Evolutionary conservation across 495 filamentous ascomycete genomes (phyloP).

Genomic region (Staphylotrichum longicolle): DNA sequence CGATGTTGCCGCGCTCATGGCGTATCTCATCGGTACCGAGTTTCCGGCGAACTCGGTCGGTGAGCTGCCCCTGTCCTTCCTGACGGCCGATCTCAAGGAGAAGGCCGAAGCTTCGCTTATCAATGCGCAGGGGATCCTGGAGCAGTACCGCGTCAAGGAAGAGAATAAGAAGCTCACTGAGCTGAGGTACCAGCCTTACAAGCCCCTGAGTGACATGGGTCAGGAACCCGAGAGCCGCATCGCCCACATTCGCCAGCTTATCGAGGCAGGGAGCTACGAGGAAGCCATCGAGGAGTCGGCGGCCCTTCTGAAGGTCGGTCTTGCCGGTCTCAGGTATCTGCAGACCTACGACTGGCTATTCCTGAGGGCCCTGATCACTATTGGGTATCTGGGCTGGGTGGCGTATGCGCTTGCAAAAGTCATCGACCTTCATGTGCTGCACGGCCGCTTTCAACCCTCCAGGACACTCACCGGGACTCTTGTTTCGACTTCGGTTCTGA

Average conservation of each 20-base stretch:
- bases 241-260: conserved; percentile 61
- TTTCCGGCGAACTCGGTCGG: conserved; percentile 98
- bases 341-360: conserved; percentile 99
- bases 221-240: conserved; percentile 68
- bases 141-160: conserved; percentile 98
- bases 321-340: conserved; percentile 87
- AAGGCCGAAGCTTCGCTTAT: conserved; percentile 84
- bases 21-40: conserved; percentile 84
- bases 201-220: conserved; percentile 55
- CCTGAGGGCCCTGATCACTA: conserved; percentile 81
- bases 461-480: conserved; percentile 59
- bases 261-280: conserved; percentile 63
- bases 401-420: conserved; percentile 91
- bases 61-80: conserved; percentile 80
- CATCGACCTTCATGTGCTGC: conserved; percentile 83
- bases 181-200: conserved; percentile 73
- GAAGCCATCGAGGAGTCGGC: conserved; percentile 73
- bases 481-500: conserved; percentile 73
- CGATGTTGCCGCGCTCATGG: conserved; percentile 95
- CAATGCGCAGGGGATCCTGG: conserved; percentile 84
- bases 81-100: conserved; percentile 64
- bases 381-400: conserved; percentile 97
- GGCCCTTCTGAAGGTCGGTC: conserved; percentile 68
- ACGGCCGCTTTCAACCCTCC: conserved; percentile 64
- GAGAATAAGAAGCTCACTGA: conserved; percentile 72